Base-by-base conservation (phyloP, 768 basidiomycete species). In the Mycena alexandri region DNA sequence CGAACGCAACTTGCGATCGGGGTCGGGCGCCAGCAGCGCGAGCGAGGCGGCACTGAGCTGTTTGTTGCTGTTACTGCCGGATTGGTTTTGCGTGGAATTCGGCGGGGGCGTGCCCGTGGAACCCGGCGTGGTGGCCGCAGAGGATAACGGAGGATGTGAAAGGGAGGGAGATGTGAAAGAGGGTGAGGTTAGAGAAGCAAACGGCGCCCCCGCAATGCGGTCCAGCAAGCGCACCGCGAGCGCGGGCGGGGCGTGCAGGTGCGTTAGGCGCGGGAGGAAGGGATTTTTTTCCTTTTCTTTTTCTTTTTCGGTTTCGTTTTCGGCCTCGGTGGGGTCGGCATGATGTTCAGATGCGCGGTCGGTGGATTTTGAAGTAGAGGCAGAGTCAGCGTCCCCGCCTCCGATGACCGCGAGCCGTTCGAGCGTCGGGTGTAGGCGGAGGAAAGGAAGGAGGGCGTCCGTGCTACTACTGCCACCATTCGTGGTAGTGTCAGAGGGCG, bases 221-320 rank as follows among this genome's bases (percentile, higher is more conserved):
- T 65, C 63, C 19, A 71, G 63, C 5, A 71, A 1, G 13, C 42
- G 33, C 36, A 54, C 52, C 10, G 63, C 54, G 21, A 71, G 59
- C 29, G 55, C 54, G 19, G 70, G 66, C n/a, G 66, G 63, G 10
- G 70, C 70, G 58, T 71, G 70, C 24, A 71, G 66, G 55, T 71
- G 70, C 25, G 70, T 68, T 3, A 71, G 56, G 29, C 63, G 48
- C 24, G 70, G 70, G 53, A 71, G 66, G 63, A 71, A 71, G 5
- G 65, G 50, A 0, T 10, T 11, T 3, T 19, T 16, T 10, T 33
- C 22, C 17, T 29, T 46, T 10, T 38, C 46, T n/a, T 65, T n/a
- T 7, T 14, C 24, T 5, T 19, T 24, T 1, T n/a, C 47, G 2
- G 24, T 19, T 14, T 21, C 22, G n/a, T 22, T 36, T 3, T 48